These are phyloP conservation scores for Suhomyces anneliseae DNA, from an alignment of 1,139 yeast genomes.

Conservation along the genomic window DNA sequence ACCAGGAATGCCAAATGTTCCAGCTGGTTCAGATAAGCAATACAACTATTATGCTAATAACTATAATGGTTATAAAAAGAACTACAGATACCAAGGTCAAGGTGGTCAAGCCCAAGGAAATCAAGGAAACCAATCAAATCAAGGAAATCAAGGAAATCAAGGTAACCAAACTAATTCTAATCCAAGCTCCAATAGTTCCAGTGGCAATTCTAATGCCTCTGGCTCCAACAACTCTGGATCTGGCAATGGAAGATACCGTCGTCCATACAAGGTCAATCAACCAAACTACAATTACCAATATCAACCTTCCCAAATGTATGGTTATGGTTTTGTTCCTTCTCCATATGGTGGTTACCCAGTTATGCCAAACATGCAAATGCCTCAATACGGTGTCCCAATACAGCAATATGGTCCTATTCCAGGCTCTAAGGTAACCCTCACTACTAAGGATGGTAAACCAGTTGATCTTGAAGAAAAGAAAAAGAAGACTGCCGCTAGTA, in stretches of 20 bases:
- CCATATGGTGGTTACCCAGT: conserved; percentile 17
- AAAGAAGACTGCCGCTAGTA: conserved; percentile 21
- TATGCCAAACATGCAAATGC: conserved; percentile 18
- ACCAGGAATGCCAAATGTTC: conserved; percentile 11
- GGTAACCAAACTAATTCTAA: conserved; percentile 2
- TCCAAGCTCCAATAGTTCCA: conserved; percentile 2
- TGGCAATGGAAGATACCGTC: conserved; percentile 11
- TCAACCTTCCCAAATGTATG: conserved; percentile 16
- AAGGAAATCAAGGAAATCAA: not conserved
- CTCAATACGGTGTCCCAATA: conserved; percentile 17
- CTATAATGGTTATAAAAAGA: conserved; percentile 10
- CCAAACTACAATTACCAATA: conserved; percentile 17
- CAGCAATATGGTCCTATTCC: conserved; percentile 18
- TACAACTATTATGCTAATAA: conserved; percentile 7
- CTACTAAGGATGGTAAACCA: conserved; percentile 49
- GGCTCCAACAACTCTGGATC: conserved; percentile 11
- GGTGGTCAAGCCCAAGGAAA: not conserved
- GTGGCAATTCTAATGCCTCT: conserved; percentile 3
- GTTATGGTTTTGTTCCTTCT: conserved; percentile 16
- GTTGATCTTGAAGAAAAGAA: conserved; percentile 48
- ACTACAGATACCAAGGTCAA: conserved; percentile 7
- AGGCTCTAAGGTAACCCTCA: conserved; percentile 32
- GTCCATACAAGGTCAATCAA: conserved; percentile 13
- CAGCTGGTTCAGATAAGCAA: conserved; percentile 4
- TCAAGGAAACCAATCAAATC: conserved; percentile 2